phyloP scores from a whole-genome alignment of 257 asterid species.

The Penstemon barbatus region DNA sequence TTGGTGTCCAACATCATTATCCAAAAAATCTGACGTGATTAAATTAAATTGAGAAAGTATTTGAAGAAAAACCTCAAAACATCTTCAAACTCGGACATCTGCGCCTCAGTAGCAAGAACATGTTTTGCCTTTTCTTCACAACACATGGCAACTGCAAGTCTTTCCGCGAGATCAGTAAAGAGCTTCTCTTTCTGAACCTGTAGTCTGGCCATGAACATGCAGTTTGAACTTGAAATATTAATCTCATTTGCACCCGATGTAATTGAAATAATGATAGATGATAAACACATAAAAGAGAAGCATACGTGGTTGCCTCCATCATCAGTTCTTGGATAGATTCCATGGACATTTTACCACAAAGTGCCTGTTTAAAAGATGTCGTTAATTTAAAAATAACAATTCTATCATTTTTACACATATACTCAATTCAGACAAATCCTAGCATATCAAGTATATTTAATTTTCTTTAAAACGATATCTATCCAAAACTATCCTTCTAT shows the following conservation, averaged over 20 bases:
- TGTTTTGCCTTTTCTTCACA: conserved; percentile 77
- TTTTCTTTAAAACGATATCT: not conserved
- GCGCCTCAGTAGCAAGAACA: conserved; percentile 52
- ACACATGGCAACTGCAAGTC: conserved; percentile 43
- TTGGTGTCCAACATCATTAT: conserved; percentile 29
- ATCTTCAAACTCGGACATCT: conserved; percentile 68
- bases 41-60: conserved; percentile 19
- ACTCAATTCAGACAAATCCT: not conserved
- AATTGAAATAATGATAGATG: conserved; percentile 19
- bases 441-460: not conserved
- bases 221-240: conserved; percentile 33
- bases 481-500: not conserved
- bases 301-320: conserved; percentile 69
- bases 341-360: conserved; percentile 58
- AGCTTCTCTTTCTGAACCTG: conserved; percentile 80
- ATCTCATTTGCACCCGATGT: conserved; percentile 7
- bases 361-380: conserved; percentile 51
- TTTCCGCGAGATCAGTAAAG: conserved; percentile 57
- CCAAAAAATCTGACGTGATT: conserved; percentile 15
- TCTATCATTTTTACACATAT: not conserved
- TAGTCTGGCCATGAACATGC: conserved; percentile 52
- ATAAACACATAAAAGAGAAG: conserved; percentile 30
- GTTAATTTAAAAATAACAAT: conserved; percentile 10
- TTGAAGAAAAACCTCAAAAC: conserved; percentile 57
- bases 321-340: conserved; percentile 57